Evolutionary conservation across 2,329 filamentous ascomycete species (phyloP).

Genomic region (Grosmannia huntii): DNA sequence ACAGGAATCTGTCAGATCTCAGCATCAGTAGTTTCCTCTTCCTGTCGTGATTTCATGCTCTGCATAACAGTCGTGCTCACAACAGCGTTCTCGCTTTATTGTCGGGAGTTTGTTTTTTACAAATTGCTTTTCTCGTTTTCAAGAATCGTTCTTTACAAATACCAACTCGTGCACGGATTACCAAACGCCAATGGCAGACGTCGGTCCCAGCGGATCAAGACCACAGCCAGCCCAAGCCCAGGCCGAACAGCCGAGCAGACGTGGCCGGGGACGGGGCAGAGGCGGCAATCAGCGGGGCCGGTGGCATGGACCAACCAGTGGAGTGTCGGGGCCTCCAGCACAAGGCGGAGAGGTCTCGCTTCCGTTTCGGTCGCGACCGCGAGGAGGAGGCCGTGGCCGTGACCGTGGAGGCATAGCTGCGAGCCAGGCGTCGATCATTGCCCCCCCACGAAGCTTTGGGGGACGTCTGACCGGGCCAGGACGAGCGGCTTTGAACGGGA

Average conservation of each 20-base stretch:
- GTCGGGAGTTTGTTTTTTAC: too few relatives aligned
- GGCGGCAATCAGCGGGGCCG: not conserved
- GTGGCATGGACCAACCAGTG: not conserved
- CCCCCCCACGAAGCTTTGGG: not conserved
- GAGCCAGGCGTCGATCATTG: not conserved
- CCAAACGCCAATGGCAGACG: not conserved
- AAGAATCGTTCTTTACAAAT: too few relatives aligned
- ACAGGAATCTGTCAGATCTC: not conserved
- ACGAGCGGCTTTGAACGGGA: not conserved
- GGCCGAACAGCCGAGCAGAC: not conserved
- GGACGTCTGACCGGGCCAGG: not conserved
- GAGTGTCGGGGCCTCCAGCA: not conserved
- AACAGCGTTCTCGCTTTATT: too few relatives aligned
- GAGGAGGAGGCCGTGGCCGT: too few relatives aligned
- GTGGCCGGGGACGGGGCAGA: not conserved
- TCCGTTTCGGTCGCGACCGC: not conserved
- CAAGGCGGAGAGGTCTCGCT: not conserved
- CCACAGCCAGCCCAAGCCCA: not conserved
- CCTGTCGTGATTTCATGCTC: too few relatives aligned
- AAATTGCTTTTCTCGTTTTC: too few relatives aligned
- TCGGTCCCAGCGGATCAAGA: not conserved
- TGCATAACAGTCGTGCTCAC: too few relatives aligned
- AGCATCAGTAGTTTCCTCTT: not conserved
- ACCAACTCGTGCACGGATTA: not conserved
- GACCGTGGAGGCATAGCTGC: not conserved